A percentile compares a stretch with the other conserved stretches of the same genome.
Evolutionary conservation across 768 basidiomycete species (phyloP).

Genomic region (Russula emetica): DNA sequence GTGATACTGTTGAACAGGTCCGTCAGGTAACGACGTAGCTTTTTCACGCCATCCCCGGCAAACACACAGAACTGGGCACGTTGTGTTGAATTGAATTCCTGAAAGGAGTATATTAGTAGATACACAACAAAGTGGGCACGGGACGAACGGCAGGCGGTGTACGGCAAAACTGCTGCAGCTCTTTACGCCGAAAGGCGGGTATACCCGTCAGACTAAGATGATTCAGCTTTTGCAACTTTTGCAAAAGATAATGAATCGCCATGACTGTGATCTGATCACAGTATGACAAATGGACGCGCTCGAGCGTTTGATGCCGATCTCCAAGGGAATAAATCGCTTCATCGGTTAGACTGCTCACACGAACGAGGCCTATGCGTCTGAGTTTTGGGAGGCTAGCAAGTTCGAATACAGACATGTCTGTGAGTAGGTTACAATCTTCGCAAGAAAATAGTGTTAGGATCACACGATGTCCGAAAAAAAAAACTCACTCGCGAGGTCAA

Average conservation of each 20-base stretch:
- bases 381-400: slow-evolving; percentile 84
- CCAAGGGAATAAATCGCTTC: slow-evolving; percentile 86
- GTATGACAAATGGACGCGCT: slow-evolving; percentile 95
- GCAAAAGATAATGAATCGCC: slow-evolving; percentile 86
- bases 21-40: slow-evolving; percentile 74
- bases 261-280: slow-evolving; percentile 92
- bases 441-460: slow-evolving; percentile 20
- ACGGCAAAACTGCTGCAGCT: slow-evolving; percentile 87
- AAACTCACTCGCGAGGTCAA: slow-evolving; percentile 88
- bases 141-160: slow-evolving; percentile 72
- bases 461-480: background rate
- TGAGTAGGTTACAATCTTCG: slow-evolving; percentile 77
- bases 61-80: slow-evolving; percentile 92
- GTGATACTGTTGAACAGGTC: slow-evolving; percentile 72
- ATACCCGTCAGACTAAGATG: slow-evolving; percentile 99
- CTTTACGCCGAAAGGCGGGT: slow-evolving; percentile 77
- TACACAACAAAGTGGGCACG: slow-evolving; percentile 3
- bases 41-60: slow-evolving; percentile 84
- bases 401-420: slow-evolving; percentile 93
- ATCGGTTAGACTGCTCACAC: slow-evolving; percentile 90
- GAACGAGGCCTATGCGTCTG: slow-evolving; percentile 90
- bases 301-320: slow-evolving; percentile 79
- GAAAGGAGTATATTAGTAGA: slow-evolving; percentile 15
- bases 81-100: slow-evolving; percentile 93
- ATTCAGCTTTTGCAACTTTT: slow-evolving; percentile 83